phyloP scores from a whole-genome alignment of 2,329 filamentous ascomycete genomes.

The Chrysoporthe cubensis region DNA sequence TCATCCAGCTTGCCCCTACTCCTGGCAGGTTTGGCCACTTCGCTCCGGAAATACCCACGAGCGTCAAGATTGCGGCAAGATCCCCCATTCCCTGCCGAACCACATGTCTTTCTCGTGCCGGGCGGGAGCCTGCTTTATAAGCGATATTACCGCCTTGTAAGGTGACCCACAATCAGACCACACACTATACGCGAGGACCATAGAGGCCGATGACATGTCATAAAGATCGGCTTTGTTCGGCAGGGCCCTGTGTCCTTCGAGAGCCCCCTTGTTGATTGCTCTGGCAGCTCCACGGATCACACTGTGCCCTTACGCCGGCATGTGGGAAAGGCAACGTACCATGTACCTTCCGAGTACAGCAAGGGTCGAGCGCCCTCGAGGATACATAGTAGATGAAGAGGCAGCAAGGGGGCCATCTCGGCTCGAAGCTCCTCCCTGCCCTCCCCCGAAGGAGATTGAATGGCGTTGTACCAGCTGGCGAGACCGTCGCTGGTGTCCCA shows the following conservation, averaged over 20 bases:
- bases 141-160: constrained; percentile 18
- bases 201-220: constrained; percentile 11
- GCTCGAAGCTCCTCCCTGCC: neutral
- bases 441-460: neutral
- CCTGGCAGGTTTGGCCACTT: neutral
- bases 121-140: constrained; percentile 20
- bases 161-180: neutral
- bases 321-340: neutral
- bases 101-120: constrained; percentile 2
- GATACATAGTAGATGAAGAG: neutral
- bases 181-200: neutral
- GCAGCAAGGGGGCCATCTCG: neutral
- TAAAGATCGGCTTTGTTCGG: constrained; percentile 5
- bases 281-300: constrained; percentile 6
- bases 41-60: neutral
- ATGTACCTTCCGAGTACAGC: neutral
- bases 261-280: neutral
- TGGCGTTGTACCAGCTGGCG: neutral
- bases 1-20: neutral
- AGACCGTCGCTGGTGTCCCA: neutral
- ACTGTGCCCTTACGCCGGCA: neutral
- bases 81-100: neutral
- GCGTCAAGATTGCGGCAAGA: neutral
- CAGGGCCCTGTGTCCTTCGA: neutral
- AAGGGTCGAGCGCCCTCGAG: neutral